Evolutionary conservation across 2,329 filamentous ascomycete genomes (phyloP).

Genomic region (Apiospora marii): DNA sequence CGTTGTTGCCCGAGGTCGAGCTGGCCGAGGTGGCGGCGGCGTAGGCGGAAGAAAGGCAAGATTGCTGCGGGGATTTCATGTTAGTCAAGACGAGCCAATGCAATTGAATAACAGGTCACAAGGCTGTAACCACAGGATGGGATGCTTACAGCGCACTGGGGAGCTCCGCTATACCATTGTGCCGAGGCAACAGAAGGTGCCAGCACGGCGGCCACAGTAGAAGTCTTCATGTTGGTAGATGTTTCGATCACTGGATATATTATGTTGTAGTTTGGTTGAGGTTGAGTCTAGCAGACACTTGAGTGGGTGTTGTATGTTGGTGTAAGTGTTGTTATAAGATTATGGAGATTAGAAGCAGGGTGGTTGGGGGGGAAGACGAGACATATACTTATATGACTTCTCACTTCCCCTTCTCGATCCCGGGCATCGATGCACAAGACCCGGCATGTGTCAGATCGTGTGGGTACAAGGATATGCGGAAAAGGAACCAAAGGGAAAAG

Average conservation of each 20-base stretch:
- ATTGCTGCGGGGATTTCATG: conserved; percentile 42
- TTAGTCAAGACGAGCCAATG: not conserved
- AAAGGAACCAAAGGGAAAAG: not conserved
- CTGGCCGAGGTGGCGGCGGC: conserved; percentile 37
- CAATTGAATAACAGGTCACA: not conserved
- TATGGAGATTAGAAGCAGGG: not conserved
- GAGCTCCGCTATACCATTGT: conserved; percentile 50
- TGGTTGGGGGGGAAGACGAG: not conserved
- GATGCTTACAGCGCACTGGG: conserved; percentile 51
- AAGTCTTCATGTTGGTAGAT: conserved; percentile 43
- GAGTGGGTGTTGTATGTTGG: conserved; percentile 2
- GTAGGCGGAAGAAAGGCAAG: conserved; percentile 51
- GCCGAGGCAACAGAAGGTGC: conserved; percentile 41
- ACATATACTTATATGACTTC: conserved; percentile 36
- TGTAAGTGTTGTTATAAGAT: not conserved
- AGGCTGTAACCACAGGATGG: not conserved
- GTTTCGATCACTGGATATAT: not conserved
- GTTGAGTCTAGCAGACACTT: not conserved
- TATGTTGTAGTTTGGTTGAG: not conserved
- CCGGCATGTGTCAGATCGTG: conserved; percentile 23
- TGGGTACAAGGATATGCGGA: conserved; percentile 14
- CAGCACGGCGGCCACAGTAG: conserved; percentile 37
- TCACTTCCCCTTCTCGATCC: conserved; percentile 8
- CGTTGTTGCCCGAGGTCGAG: conserved; percentile 39
- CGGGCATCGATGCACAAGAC: conserved; percentile 16